Base-by-base conservation (phyloP, 768 basidiomycete species). In the Russula ochroleuca region DNA sequence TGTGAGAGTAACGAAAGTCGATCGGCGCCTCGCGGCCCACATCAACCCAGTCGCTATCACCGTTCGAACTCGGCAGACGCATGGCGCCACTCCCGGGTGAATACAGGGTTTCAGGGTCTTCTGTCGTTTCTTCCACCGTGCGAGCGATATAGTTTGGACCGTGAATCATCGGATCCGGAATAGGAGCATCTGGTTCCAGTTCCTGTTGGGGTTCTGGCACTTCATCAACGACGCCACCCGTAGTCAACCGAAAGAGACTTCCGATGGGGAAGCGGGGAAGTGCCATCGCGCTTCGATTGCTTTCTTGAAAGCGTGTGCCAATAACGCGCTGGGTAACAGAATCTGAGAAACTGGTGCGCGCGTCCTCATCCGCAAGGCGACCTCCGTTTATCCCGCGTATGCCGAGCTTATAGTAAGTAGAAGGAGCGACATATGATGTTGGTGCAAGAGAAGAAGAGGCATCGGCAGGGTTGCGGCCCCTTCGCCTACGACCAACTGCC, bases 401-500 rank as follows among this genome's bases (percentile, higher is more conserved):
- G 25, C 85, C 80, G 37, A 92, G 80, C 70, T 87, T 86, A 76
- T 92, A 92, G 72, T 87, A 92, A 59, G 85, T 83, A 7, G 86
- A 88, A 8, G 90, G 90, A 5, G 87, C 88, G 10, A 91, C 84
- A 69, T 90, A 92, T 6, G 87, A 87, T 19, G 86, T 86, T 5
- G 89, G 89, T 1, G 87, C 80, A 17, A 86, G 80, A n/a, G 86
- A 87, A 7, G 86, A 85, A 5, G 85, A 79, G 0, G 80, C 86
- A 67, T 78, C 83, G 2, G 86, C 85, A n/a, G 84, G 83, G 67
- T 87, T 87, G 17, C 76, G 69, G 49, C 79, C 72, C 41, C 81
- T 78, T 33, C 83, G 80, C 31, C 82, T 78, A 25, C 78, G 74
- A 51, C 80, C 78, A 25, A 73, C 74, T 52, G 70, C 70, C 72